Percentiles rank a stretch among this genome's conserved stretches.
phyloP scores from a whole-genome alignment of 768 basidiomycete genomes.

The Dacryopinax primogenitus region DNA sequence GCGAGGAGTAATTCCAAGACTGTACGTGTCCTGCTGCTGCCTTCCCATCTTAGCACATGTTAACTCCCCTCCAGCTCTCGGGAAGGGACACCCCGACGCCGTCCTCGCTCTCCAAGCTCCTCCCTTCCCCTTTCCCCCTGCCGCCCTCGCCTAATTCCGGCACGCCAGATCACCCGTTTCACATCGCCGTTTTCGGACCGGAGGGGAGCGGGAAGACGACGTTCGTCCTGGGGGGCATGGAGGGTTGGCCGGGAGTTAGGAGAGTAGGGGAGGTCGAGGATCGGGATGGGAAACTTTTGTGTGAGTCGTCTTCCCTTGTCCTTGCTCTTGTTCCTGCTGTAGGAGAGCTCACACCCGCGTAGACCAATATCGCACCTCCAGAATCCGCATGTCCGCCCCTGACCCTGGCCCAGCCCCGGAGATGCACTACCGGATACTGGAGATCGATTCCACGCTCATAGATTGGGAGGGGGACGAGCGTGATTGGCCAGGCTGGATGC shows the following conservation, averaged over 20 bases:
- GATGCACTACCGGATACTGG: not conserved
- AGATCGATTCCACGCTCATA: not conserved
- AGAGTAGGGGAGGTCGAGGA: not conserved
- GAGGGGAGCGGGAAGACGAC: not conserved
- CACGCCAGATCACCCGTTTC: not conserved
- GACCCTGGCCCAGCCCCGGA: not conserved
- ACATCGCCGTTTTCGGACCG: not conserved
- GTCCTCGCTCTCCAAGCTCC: not conserved
- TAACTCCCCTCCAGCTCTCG: not conserved
- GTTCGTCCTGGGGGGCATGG: not conserved
- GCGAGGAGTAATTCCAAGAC: slow-evolving; percentile 6
- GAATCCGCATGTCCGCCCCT: not conserved
- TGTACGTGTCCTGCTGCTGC: not conserved
- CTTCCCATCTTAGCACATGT: not conserved
- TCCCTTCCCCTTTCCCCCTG: not conserved
- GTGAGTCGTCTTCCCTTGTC: not conserved
- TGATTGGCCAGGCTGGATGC: not conserved
- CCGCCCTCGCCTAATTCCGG: slow-evolving; percentile 1
- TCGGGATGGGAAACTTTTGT: not conserved
- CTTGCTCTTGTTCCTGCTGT: not conserved
- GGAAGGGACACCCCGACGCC: not conserved
- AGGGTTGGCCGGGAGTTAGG: not conserved
- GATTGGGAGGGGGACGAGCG: not conserved
- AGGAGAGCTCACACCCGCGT: not conserved
- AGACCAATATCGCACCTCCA: not conserved